Percentiles rank a stretch among this genome's conserved stretches.
These are phyloP conservation scores for Polytolypa hystricis DNA, from an alignment of 2,329 filamentous ascomycete species.

Conservation along the genomic window DNA sequence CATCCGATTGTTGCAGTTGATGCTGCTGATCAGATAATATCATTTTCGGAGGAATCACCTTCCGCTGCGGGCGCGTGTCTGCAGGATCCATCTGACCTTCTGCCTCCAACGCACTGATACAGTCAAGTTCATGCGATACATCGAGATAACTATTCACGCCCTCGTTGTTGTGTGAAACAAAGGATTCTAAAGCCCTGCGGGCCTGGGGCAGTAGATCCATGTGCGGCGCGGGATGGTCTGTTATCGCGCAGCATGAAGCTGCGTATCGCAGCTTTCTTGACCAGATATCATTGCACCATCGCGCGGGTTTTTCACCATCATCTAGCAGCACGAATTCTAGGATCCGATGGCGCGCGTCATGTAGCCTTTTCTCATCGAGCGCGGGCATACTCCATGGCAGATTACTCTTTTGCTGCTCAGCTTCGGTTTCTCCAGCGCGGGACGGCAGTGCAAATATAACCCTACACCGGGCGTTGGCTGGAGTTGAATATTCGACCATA, in stretches of 20 bases:
- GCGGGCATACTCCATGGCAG: slow-evolving; percentile 11
- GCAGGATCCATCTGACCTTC: not conserved
- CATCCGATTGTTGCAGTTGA: slow-evolving; percentile 15
- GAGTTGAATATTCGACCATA: slow-evolving; percentile 45
- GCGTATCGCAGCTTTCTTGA: slow-evolving; percentile 25
- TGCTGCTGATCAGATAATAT: slow-evolving; percentile 3
- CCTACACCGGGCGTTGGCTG: slow-evolving; percentile 33
- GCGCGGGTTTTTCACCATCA: slow-evolving; percentile 8
- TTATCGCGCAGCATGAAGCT: slow-evolving; percentile 25
- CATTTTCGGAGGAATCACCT: slow-evolving; percentile 17
- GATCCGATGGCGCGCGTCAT: slow-evolving; percentile 15
- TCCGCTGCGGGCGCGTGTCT: not conserved
- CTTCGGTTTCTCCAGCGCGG: slow-evolving; percentile 9
- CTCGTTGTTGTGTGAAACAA: too few relatives aligned
- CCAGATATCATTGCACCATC: slow-evolving; percentile 15
- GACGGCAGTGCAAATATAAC: slow-evolving; percentile 25
- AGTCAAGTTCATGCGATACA: slow-evolving; percentile 22
- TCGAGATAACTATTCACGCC: slow-evolving; percentile 19
- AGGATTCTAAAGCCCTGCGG: slow-evolving; percentile 17
- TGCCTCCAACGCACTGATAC: slow-evolving; percentile 12
- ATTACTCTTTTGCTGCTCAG: slow-evolving; percentile 8
- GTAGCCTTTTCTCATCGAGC: slow-evolving; percentile 10
- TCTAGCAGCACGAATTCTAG: slow-evolving; percentile 21
- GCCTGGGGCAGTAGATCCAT: slow-evolving; percentile 17
- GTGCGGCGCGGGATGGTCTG: slow-evolving; percentile 15